phyloP scores from a whole-genome alignment of 2,329 filamentous ascomycete genomes.

The Stachybotrys chartarum region DNA sequence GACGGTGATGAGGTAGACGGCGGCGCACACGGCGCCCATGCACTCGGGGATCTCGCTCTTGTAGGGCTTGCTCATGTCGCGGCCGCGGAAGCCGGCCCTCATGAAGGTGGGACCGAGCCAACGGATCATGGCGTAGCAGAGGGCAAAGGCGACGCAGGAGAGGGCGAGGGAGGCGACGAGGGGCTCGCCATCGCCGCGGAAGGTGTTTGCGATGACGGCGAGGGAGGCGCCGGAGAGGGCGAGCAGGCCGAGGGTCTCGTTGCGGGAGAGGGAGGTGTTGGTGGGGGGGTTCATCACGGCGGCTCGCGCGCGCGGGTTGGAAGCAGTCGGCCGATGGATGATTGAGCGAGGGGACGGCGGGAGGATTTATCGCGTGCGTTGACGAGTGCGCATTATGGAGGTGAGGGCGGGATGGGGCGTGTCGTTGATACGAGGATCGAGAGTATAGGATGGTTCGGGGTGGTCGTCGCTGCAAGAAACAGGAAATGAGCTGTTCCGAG shows the following conservation, averaged over 20 bases:
- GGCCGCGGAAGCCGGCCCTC: conserved; percentile 79
- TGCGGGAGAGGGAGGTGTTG: conserved; percentile 35
- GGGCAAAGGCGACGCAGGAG: conserved; percentile 74
- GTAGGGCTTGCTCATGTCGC: conserved; percentile 68
- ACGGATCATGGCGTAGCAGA: conserved; percentile 77
- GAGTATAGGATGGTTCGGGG: too few species aligned
- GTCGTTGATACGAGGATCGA: neutral
- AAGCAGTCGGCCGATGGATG: neutral
- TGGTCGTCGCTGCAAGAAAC: too few species aligned
- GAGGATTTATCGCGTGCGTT: neutral
- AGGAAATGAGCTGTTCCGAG: too few species aligned
- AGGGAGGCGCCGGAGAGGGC: conserved; percentile 62
- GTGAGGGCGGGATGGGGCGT: neutral
- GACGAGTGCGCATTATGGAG: neutral
- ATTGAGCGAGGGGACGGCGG: neutral
- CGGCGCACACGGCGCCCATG: conserved; percentile 89
- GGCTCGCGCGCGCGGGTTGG: conserved; percentile 1
- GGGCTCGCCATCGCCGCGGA: conserved; percentile 80
- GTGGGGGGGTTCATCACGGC: conserved; percentile 20
- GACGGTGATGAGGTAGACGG: conserved; percentile 82
- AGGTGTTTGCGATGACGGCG: conserved; percentile 70
- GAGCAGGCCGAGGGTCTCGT: conserved; percentile 49
- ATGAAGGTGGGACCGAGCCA: conserved; percentile 92
- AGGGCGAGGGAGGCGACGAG: conserved; percentile 83
- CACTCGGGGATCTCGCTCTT: conserved; percentile 82